A percentile compares a stretch with the other conserved stretches of the same genome.
Evolutionary conservation across 306 rosid genomes (phyloP).

Genomic region (Pyrus pyrifolia): DNA sequence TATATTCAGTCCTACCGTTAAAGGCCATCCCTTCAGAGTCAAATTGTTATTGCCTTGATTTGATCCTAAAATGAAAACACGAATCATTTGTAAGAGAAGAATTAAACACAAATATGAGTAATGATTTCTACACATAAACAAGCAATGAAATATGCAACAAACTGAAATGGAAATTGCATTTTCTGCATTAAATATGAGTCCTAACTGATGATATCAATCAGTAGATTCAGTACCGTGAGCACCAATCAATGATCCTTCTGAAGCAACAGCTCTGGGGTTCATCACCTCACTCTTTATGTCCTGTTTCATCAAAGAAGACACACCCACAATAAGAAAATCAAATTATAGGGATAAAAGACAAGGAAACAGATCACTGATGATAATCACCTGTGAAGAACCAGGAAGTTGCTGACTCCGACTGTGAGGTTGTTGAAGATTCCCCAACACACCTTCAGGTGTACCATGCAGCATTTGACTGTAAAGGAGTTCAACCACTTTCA

Average conservation of each 20-base stretch:
- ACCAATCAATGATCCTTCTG: conserved; percentile 42
- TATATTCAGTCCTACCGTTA: conserved; percentile 39
- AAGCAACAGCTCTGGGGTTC: conserved; percentile 32
- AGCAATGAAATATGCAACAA: background rate
- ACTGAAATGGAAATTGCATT: background rate
- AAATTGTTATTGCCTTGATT: conserved; percentile 52
- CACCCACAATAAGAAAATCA: conserved; percentile 8
- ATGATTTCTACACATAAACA: background rate
- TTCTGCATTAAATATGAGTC: background rate
- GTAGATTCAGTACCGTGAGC: conserved; percentile 32
- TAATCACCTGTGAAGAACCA: conserved; percentile 38
- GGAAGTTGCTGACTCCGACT: conserved; percentile 47
- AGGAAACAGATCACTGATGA: conserved; percentile 8
- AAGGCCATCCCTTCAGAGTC: conserved; percentile 72
- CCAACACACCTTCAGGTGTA: conserved; percentile 31
- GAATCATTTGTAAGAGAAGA: conserved; percentile 13
- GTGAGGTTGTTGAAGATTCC: conserved; percentile 38
- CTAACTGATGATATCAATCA: background rate
- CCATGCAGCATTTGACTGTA: conserved; percentile 49
- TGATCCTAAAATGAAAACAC: conserved; percentile 35
- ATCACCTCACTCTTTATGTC: conserved; percentile 40
- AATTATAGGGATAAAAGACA: background rate
- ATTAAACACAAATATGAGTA: background rate
- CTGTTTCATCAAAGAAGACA: conserved; percentile 38
- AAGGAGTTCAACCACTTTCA: conserved; percentile 18